A percentile compares a stretch with the other conserved stretches of the same genome.
These are phyloP conservation scores for Leccinum longicurvipes DNA, from an alignment of 768 basidiomycete species.

Conservation along the genomic window DNA sequence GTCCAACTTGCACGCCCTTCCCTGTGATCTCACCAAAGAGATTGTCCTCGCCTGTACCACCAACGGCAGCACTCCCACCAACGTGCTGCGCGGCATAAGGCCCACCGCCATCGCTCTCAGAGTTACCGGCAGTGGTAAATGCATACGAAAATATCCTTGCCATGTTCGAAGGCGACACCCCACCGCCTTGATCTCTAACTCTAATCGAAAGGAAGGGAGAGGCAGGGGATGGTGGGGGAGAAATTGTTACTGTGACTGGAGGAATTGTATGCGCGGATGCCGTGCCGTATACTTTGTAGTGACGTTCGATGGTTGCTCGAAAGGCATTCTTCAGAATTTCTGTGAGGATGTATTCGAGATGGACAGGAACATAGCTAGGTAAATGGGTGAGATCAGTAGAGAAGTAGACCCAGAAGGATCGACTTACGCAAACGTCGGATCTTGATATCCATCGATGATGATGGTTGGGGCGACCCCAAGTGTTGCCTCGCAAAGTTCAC, in stretches of 20 bases:
- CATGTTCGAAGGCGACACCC: slow-evolving; percentile 72
- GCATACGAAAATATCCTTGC: slow-evolving; percentile 85
- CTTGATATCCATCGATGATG: slow-evolving; percentile 64
- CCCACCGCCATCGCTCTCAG: slow-evolving; percentile 50
- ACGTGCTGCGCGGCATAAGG: slow-evolving; percentile 78
- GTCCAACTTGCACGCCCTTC: slow-evolving; percentile 71
- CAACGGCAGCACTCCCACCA: slow-evolving; percentile 67
- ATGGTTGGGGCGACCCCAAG: slow-evolving; percentile 69
- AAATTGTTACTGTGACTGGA: slow-evolving; percentile 70
- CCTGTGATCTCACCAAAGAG: slow-evolving; percentile 77
- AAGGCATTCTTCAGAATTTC: slow-evolving; percentile 91
- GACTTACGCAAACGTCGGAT: slow-evolving; percentile 77
- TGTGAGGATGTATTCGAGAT: slow-evolving; percentile 88
- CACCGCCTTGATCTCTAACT: slow-evolving; percentile 84
- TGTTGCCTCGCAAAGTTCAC: slow-evolving; percentile 80
- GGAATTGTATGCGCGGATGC: slow-evolving; percentile 42
- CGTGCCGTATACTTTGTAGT: slow-evolving; percentile 42
- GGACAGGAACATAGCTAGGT: slow-evolving; percentile 78
- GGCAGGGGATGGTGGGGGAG: slow-evolving; percentile 43
- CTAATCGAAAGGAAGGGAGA: slow-evolving; percentile 66
- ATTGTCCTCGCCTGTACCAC: slow-evolving; percentile 45
- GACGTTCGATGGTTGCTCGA: slow-evolving; percentile 81
- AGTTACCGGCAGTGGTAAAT: slow-evolving; percentile 77
- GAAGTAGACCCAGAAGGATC: background rate
- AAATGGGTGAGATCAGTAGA: slow-evolving; percentile 8